phyloP scores from a whole-genome alignment of 495 filamentous ascomycete genomes.

The Sporormia fimetaria region DNA sequence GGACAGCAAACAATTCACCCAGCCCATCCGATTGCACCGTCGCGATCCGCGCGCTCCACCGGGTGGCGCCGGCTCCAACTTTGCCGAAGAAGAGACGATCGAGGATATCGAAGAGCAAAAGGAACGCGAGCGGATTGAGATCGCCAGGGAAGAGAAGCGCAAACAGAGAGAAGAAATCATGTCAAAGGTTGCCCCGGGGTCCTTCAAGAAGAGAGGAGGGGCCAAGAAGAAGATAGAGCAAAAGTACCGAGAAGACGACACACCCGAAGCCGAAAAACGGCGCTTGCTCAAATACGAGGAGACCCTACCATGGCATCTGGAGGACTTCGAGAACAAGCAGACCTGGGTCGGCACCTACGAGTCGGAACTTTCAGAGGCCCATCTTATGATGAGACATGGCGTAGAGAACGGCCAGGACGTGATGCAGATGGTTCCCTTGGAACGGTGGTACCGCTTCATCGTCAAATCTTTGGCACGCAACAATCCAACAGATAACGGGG shows the following conservation, averaged over 20 bases:
- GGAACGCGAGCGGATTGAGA: conserved; percentile 61
- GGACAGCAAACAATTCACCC: conserved; percentile 69
- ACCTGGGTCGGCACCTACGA: conserved; percentile 89
- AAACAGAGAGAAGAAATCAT: conserved; percentile 70
- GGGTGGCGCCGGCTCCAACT: conserved; percentile 34
- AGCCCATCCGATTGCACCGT: conserved; percentile 78
- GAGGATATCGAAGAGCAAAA: conserved; percentile 47
- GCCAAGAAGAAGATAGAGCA: conserved; percentile 70
- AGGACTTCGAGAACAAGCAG: conserved; percentile 89
- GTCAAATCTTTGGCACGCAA: conserved; percentile 72
- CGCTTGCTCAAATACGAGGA: conserved; percentile 85
- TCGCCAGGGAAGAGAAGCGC: conserved; percentile 62
- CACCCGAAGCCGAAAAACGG: conserved; percentile 65
- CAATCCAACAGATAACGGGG: conserved; percentile 77
- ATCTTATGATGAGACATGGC: conserved; percentile 63
- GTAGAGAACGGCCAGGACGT: conserved; percentile 27
- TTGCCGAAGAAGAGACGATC: conserved; percentile 36
- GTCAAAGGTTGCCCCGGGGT: conserved; percentile 74
- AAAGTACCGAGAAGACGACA: conserved; percentile 43
- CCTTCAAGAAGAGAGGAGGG: conserved; percentile 48
- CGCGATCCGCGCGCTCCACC: conserved; percentile 71
- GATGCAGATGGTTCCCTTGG: conserved; percentile 67
- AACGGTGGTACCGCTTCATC: conserved; percentile 91
- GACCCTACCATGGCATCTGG: conserved; percentile 87
- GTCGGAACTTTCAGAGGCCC: conserved; percentile 63